Evolutionary conservation across 768 basidiomycete genomes (phyloP).

Genomic region (Lactarius deliciosus): DNA sequence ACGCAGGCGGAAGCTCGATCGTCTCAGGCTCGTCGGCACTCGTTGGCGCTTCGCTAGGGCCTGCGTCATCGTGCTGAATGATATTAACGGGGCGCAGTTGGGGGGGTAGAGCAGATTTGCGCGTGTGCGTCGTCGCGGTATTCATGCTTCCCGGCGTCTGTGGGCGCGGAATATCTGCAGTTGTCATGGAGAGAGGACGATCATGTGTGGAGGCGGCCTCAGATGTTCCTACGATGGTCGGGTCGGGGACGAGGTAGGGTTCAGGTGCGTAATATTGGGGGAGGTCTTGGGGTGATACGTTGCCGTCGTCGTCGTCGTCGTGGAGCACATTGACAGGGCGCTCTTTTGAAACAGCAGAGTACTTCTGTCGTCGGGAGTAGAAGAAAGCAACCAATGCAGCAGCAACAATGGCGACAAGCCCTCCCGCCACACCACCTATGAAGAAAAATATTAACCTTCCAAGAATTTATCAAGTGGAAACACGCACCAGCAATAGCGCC

Average conservation of each 20-base stretch:
- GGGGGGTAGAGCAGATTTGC: slow-evolving; percentile 48
- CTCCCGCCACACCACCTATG: slow-evolving; percentile 57
- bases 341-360: slow-evolving; percentile 46
- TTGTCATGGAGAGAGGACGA: slow-evolving; percentile 27
- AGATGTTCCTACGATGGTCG: slow-evolving; percentile 46
- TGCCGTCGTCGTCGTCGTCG: slow-evolving; percentile 43
- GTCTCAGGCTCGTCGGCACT: slow-evolving; percentile 56
- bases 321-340: slow-evolving; percentile 68
- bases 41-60: slow-evolving; percentile 45
- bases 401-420: slow-evolving; percentile 50
- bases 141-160: slow-evolving; percentile 34
- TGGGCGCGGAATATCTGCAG: slow-evolving; percentile 24
- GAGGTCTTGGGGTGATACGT: slow-evolving; percentile 51
- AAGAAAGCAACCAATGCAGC: slow-evolving; percentile 45
- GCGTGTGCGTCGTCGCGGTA: slow-evolving; percentile 38
- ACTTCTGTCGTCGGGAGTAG: slow-evolving; percentile 50
- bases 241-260: slow-evolving; percentile 70
- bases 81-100: slow-evolving; percentile 71
- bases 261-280: slow-evolving; percentile 75
- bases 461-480: not conserved
- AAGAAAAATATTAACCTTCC: slow-evolving; percentile 36
- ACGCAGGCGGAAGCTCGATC: slow-evolving; percentile 81
- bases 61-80: slow-evolving; percentile 84
- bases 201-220: slow-evolving; percentile 36
- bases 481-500: slow-evolving; percentile 25